Conservation (phyloP, 257 asterid species). For the Craterostigma plantagineum region DNA sequence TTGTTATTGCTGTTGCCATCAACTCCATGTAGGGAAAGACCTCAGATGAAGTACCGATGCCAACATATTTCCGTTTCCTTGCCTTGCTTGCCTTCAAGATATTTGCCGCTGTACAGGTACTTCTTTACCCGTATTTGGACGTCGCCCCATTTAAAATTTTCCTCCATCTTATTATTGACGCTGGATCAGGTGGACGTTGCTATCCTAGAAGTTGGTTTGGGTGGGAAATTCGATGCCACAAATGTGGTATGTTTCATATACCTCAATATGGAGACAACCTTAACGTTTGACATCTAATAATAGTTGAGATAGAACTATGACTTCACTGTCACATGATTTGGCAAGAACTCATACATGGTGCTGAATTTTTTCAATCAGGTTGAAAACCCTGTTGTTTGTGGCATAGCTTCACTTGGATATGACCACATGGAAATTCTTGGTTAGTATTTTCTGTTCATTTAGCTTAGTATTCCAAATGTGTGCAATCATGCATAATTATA, state of each 20-base stretch:
- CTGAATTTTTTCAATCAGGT: constrained; percentile 27
- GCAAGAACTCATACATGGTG: no score
- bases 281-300: background rate
- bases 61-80: constrained; percentile 91
- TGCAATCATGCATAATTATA: no score
- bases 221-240: constrained; percentile 91
- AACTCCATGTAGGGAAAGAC: constrained; percentile 33
- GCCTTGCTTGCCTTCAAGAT: constrained; percentile 94
- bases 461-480: constrained; percentile 7
- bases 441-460: constrained; percentile 44
- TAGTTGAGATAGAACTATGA: no score
- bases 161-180: constrained; percentile 7
- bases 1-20: constrained; percentile 8
- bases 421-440: constrained; percentile 99
- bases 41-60: constrained; percentile 69
- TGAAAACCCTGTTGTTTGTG: constrained; percentile 69
- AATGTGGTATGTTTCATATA: constrained; percentile 60
- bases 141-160: background rate
- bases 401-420: constrained; percentile 78
- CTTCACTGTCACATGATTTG: no score
- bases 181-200: constrained; percentile 79
- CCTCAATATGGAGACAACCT: constrained; percentile 3
- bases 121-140: constrained; percentile 5
- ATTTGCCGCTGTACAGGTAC: constrained; percentile 84
- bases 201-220: constrained; percentile 93